phyloP scores from a whole-genome alignment of 1,284 basidiomycete genomes.

The Papiliotrema nemorosa region DNA sequence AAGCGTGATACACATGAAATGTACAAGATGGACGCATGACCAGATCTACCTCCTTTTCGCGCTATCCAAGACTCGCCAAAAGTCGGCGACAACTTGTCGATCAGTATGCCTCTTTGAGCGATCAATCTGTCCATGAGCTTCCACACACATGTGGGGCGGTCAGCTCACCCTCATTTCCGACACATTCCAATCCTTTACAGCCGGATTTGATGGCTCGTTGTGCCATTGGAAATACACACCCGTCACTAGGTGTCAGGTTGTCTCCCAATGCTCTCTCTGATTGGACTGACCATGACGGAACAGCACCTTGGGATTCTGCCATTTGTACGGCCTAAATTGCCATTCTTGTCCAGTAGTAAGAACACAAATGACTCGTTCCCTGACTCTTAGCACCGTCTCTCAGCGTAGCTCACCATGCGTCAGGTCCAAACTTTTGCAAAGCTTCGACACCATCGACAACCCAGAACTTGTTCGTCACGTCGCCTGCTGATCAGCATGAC shows the following conservation, averaged over 20 bases:
- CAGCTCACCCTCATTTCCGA: conserved; percentile 75
- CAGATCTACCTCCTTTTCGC: conserved; percentile 14
- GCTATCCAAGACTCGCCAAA: conserved; percentile 82
- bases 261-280: too few species aligned
- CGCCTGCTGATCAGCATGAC: conserved; percentile 53
- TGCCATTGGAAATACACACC: conserved; percentile 90
- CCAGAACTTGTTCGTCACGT: conserved; percentile 58
- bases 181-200: conserved; percentile 95
- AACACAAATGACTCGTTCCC: conserved; percentile 90
- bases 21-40: too few species aligned
- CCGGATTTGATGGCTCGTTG: conserved; percentile 81
- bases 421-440: conserved; percentile 80
- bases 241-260: conserved; percentile 62
- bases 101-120: conserved; percentile 88
- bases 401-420: conserved; percentile 63
- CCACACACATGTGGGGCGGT: background rate
- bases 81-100: conserved; percentile 88
- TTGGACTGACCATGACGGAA: conserved; percentile 80
- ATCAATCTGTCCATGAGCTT: conserved; percentile 64
- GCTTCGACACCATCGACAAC: conserved; percentile 92
- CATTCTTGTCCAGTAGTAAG: conserved; percentile 96
- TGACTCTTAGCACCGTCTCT: conserved; percentile 18
- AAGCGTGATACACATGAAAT: too few species aligned
- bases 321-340: conserved; percentile 96
- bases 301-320: conserved; percentile 83